A percentile compares a stretch with the other conserved stretches of the same genome.
These are phyloP conservation scores for Phytopythium litorale DNA, from an alignment of 352 stramenopile species.

Conservation along the genomic window DNA sequence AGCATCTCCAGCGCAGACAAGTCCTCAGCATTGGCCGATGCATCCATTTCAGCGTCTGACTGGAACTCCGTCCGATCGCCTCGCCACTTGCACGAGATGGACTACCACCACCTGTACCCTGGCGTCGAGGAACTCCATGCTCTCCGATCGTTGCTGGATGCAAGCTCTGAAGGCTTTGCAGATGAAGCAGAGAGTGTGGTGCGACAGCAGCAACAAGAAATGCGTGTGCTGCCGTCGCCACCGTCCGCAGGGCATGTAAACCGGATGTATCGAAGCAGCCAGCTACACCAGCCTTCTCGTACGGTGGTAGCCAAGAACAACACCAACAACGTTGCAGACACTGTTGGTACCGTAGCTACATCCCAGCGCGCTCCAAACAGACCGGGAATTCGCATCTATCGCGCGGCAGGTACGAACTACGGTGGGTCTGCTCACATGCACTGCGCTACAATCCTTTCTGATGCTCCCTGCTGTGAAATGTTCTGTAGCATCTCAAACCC, in stretches of 20 bases:
- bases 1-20: not conserved
- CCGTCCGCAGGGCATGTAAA: not conserved
- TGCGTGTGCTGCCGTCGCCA: not conserved
- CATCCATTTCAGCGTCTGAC: not conserved
- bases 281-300: not conserved
- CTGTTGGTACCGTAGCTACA: not conserved
- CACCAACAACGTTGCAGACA: not conserved
- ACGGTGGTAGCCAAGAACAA: not conserved
- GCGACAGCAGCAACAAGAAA: not conserved
- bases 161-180: not conserved
- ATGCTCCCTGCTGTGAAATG: not conserved
- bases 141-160: not conserved
- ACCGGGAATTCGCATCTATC: not conserved
- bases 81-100: conserved; percentile 19
- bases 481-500: not conserved
- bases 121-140: not conserved
- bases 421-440: not conserved
- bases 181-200: not conserved
- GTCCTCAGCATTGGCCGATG: not conserved
- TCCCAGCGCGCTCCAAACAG: not conserved
- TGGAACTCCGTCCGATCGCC: not conserved
- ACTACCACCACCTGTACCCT: conserved; percentile 9
- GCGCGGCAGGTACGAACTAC: conserved; percentile 1
- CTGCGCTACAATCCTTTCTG: not conserved
- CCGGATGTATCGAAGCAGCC: not conserved